Conservation (phyloP, 768 basidiomycete species). For the Boletus huronensis region DNA sequence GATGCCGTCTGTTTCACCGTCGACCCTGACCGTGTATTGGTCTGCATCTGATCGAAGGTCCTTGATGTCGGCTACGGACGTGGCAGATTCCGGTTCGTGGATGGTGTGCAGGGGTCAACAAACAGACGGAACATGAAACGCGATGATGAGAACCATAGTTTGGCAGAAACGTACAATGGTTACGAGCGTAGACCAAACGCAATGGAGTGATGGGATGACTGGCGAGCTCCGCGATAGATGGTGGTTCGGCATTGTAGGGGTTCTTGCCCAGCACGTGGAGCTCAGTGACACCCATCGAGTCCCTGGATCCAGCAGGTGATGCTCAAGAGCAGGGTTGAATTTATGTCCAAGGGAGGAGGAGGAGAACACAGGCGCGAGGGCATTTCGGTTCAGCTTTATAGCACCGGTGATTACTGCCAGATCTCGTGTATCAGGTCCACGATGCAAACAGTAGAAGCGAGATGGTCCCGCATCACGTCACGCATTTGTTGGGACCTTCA, state of each 20-base stretch:
- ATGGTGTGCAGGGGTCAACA: background rate
- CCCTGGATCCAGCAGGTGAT: background rate
- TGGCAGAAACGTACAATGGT: conserved; percentile 58
- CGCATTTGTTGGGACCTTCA: background rate
- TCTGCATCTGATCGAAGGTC: conserved; percentile 18
- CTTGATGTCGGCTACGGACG: conserved; percentile 27
- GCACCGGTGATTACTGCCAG: background rate
- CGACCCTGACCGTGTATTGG: conserved; percentile 26
- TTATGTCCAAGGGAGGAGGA: too few relatives aligned
- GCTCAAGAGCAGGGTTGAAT: too few relatives aligned
- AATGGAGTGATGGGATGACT: conserved; percentile 50
- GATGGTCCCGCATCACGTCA: background rate
- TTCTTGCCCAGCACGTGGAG: conserved; percentile 27
- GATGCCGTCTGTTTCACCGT: conserved; percentile 23
- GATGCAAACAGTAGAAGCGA: background rate
- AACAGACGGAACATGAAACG: background rate
- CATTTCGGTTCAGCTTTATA: conserved; percentile 1
- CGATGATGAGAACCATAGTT: background rate
- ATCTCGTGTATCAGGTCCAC: background rate
- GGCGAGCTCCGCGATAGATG: conserved; percentile 52
- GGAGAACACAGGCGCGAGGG: background rate
- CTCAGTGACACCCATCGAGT: conserved; percentile 20
- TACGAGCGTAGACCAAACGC: conserved; percentile 65
- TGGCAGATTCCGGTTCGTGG: background rate
- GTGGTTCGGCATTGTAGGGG: conserved; percentile 73